Evolutionary conservation across 2,329 filamentous ascomycete genomes (phyloP).

Genomic region (Aspergillus clavatus): DNA sequence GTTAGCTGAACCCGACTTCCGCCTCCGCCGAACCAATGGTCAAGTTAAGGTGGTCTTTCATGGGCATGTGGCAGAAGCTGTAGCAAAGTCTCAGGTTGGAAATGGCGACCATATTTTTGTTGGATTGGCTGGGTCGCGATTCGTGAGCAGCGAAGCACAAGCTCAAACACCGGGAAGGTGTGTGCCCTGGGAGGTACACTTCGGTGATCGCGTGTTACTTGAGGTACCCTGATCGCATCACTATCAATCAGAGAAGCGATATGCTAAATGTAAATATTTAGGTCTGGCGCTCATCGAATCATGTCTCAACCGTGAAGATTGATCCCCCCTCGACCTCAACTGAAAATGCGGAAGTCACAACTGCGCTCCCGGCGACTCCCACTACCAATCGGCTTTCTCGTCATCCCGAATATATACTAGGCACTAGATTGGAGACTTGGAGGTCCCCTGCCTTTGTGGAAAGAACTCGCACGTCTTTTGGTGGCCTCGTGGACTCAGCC

Average conservation of each 20-base stretch:
- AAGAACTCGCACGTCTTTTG: slow-evolving; percentile 64
- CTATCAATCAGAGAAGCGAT: not conserved
- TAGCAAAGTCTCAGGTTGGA: slow-evolving; percentile 63
- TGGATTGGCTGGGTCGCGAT: slow-evolving; percentile 63
- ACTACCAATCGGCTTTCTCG: slow-evolving; percentile 18
- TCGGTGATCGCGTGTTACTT: slow-evolving; percentile 32
- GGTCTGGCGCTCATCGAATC: slow-evolving; percentile 23
- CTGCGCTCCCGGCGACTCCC: slow-evolving; percentile 22
- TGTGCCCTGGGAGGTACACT: slow-evolving; percentile 55
- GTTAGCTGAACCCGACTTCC: slow-evolving; percentile 78
- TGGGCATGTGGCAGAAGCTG: slow-evolving; percentile 63
- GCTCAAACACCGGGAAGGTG: slow-evolving; percentile 52
- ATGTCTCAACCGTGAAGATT: slow-evolving; percentile 45
- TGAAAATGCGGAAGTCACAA: slow-evolving; percentile 17
- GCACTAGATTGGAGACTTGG: slow-evolving; percentile 52
- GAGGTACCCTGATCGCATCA: slow-evolving; percentile 26
- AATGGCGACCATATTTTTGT: slow-evolving; percentile 74
- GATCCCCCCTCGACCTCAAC: slow-evolving; percentile 40
- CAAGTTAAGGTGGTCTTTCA: slow-evolving; percentile 76
- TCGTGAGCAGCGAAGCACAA: slow-evolving; percentile 52
- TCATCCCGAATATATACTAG: slow-evolving; percentile 1
- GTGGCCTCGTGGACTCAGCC: slow-evolving; percentile 59
- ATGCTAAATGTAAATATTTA: slow-evolving; percentile 8
- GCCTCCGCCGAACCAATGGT: slow-evolving; percentile 68
- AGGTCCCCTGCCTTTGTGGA: slow-evolving; percentile 77